These are phyloP conservation scores for Symbiotaphrina buchneri DNA, from an alignment of 495 filamentous ascomycete genomes.

Conservation along the genomic window DNA sequence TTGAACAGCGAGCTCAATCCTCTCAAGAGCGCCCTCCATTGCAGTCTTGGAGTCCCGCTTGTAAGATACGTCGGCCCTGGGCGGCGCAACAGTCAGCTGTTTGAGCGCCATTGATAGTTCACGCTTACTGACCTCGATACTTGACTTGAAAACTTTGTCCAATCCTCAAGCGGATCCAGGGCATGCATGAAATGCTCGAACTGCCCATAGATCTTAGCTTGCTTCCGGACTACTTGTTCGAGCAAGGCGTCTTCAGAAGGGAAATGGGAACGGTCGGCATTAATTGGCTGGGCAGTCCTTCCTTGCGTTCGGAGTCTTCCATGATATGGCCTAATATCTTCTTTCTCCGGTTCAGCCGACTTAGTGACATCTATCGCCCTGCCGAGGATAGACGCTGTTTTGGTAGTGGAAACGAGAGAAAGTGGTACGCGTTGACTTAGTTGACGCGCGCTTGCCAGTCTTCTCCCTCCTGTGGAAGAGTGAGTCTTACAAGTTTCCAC, in stretches of 20 bases:
- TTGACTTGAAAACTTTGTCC: no score
- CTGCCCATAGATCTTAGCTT: conserved; percentile 44
- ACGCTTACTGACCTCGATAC: no score
- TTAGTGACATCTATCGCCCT: conserved; percentile 11
- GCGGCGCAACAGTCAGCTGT: no score
- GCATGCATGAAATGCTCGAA: conserved; percentile 45
- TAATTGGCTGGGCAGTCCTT: conserved; percentile 2
- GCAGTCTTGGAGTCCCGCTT: no score
- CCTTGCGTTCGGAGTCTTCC: not conserved
- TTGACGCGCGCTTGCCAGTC: conserved; percentile 39
- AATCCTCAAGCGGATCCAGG: no score
- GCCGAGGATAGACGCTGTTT: conserved; percentile 10
- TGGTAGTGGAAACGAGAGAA: conserved; percentile 12
- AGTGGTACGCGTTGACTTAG: conserved; percentile 26
- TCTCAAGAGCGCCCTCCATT: no score
- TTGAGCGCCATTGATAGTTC: no score
- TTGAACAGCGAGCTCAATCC: no score
- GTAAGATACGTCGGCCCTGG: no score
- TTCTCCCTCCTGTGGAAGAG: conserved; percentile 14
- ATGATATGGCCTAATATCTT: no score
- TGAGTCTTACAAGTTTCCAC: not conserved
- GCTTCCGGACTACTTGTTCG: conserved; percentile 15
- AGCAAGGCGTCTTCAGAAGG: no score
- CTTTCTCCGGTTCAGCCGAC: conserved; percentile 8
- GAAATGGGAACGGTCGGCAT: not conserved